Evolutionary conservation across 345 rosid genomes (phyloP).

Genomic region (Balakata baccata): DNA sequence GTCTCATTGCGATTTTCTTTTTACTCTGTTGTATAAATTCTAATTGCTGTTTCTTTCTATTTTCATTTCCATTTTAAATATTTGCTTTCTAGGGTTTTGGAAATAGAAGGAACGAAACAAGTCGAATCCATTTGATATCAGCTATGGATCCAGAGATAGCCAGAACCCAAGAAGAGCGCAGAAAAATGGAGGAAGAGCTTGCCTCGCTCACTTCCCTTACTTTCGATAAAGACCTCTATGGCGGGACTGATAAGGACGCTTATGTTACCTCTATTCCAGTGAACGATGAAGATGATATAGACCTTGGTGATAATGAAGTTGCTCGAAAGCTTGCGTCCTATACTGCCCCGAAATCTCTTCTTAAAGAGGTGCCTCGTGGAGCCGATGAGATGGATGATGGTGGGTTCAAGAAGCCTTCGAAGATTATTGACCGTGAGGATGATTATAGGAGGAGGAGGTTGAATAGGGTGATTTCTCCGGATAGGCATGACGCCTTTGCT

Average conservation of each 20-base stretch:
- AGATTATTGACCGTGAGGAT: slow-evolving; percentile 88
- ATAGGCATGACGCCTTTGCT: slow-evolving; percentile 84
- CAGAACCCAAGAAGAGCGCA: slow-evolving; percentile 77
- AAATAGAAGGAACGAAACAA: background rate
- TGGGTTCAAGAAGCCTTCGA: slow-evolving; percentile 65
- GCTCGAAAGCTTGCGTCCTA: slow-evolving; percentile 77
- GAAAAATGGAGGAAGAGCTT: slow-evolving; percentile 64
- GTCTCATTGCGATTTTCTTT: background rate
- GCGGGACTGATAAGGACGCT: slow-evolving; percentile 59
- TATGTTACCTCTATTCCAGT: slow-evolving; percentile 73
- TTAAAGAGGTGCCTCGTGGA: slow-evolving; percentile 71
- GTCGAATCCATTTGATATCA: slow-evolving; percentile 2
- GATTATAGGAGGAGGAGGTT: slow-evolving; percentile 84
- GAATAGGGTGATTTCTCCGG: slow-evolving; percentile 79
- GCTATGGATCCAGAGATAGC: slow-evolving; percentile 70
- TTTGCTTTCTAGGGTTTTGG: background rate
- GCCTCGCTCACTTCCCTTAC: slow-evolving; percentile 68
- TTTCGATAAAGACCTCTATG: slow-evolving; percentile 78
- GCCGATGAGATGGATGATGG: slow-evolving; percentile 51
- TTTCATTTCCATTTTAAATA: background rate
- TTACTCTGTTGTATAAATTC: background rate
- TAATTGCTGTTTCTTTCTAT: background rate
- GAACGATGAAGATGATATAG: slow-evolving; percentile 80
- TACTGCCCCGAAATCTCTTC: slow-evolving; percentile 81
- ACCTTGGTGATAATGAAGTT: slow-evolving; percentile 59